These are phyloP conservation scores for Alternaria solani DNA, from an alignment of 2,329 filamentous ascomycete genomes.

Conservation along the genomic window DNA sequence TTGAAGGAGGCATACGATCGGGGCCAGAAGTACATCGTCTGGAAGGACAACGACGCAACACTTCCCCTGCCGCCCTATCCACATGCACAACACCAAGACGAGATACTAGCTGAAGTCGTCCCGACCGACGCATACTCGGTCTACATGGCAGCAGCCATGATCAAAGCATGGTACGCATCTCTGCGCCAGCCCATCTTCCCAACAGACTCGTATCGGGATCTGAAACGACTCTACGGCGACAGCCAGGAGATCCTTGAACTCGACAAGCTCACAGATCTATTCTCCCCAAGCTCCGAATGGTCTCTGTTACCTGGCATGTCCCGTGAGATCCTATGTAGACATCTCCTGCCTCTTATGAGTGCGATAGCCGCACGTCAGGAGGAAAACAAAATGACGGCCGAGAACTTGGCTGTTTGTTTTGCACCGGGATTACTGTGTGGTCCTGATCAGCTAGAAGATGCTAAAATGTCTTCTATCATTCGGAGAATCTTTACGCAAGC, in stretches of 20 bases:
- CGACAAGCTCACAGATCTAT: slow-evolving; percentile 55
- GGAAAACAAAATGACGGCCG: slow-evolving; percentile 64
- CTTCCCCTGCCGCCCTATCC: slow-evolving; percentile 47
- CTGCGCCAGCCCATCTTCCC: slow-evolving; percentile 62
- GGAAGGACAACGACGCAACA: slow-evolving; percentile 55
- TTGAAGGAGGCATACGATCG: slow-evolving; percentile 64
- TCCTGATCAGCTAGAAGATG: slow-evolving; percentile 63
- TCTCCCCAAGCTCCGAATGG: slow-evolving; percentile 57
- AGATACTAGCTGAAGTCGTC: slow-evolving; percentile 57
- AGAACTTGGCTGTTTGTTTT: slow-evolving; percentile 64
- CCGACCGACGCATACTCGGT: slow-evolving; percentile 62
- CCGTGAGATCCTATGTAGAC: slow-evolving; percentile 58
- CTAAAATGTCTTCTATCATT: slow-evolving; percentile 62
- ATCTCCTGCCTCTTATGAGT: slow-evolving; percentile 62
- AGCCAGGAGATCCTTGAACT: slow-evolving; percentile 50
- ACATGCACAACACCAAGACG: slow-evolving; percentile 46
- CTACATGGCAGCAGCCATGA: slow-evolving; percentile 61
- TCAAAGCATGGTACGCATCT: slow-evolving; percentile 65
- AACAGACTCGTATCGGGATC: slow-evolving; percentile 56
- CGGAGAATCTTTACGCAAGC: slow-evolving; percentile 59
- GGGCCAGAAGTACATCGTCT: slow-evolving; percentile 63
- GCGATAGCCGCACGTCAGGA: slow-evolving; percentile 55
- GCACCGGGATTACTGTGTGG: slow-evolving; percentile 62
- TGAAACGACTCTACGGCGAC: slow-evolving; percentile 55
- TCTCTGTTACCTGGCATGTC: slow-evolving; percentile 57